These are phyloP conservation scores for Aureobasidium sp. DNA, from an alignment of 2,329 filamentous ascomycete genomes.

Conservation along the genomic window DNA sequence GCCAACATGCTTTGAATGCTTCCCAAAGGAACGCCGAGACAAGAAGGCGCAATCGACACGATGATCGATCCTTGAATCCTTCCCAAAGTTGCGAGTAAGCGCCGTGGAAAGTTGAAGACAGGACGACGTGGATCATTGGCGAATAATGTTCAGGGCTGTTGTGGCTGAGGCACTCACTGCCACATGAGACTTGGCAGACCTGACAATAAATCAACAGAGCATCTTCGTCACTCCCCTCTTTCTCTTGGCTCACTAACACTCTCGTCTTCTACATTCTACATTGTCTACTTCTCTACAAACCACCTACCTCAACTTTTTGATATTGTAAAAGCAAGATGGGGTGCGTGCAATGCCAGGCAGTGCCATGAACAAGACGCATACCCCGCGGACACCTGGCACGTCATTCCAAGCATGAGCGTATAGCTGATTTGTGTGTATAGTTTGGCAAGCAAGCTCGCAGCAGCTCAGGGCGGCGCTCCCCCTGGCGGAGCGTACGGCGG, in stretches of 20 bases:
- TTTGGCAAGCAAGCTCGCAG: conserved; percentile 40
- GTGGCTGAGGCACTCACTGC: conserved; percentile 10
- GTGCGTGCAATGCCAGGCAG: not conserved
- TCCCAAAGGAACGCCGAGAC: not conserved
- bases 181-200: conserved; percentile 2
- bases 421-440: conserved; percentile 1
- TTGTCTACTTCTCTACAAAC: not conserved
- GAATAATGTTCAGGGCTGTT: not conserved
- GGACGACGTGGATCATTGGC: not conserved
- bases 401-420: not conserved
- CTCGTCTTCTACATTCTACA: not conserved
- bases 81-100: not conserved
- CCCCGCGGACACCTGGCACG: conserved; percentile 5
- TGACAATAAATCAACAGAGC: not conserved
- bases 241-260: not conserved
- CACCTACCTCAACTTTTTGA: not conserved
- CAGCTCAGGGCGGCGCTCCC: conserved; percentile 31
- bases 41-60: not conserved
- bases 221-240: not conserved
- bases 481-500: conserved; percentile 23
- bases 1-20: not conserved
- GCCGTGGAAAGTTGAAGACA: not conserved
- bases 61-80: not conserved
- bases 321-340: conserved; percentile 2
- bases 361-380: not conserved